Conservation (phyloP, 2,329 filamentous ascomycete species). For the Exophiala lecanii-corni region DNA sequence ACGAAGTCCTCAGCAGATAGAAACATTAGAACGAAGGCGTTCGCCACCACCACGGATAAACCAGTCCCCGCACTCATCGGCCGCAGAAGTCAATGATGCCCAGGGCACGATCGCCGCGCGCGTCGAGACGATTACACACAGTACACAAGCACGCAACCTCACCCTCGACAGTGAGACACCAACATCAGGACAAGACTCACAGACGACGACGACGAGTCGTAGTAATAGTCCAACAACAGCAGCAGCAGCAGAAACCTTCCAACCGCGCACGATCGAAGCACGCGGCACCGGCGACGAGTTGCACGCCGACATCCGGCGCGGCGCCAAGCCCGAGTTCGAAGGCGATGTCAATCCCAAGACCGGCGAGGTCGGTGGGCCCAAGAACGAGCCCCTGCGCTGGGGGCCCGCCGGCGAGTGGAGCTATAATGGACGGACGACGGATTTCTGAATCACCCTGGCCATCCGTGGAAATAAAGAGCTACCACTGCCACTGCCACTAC, state of each 20-base stretch:
- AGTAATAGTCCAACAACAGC: no score
- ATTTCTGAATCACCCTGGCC: no score
- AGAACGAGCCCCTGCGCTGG: slow-evolving; percentile 94
- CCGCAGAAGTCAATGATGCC: slow-evolving; percentile 24
- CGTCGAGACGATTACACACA: slow-evolving; percentile 13
- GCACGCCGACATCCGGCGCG: slow-evolving; percentile 67
- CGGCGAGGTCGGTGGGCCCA: slow-evolving; percentile 91
- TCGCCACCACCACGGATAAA: slow-evolving; percentile 48
- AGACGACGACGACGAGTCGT: no score
- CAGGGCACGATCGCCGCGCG: slow-evolving; percentile 25
- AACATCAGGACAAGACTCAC: no score
- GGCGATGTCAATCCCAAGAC: slow-evolving; percentile 90
- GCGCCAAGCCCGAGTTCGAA: slow-evolving; percentile 84
- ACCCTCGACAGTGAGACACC: no score
- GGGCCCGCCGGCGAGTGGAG: slow-evolving; percentile 76
- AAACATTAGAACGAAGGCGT: no score
- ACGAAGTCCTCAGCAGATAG: slow-evolving; percentile 19
- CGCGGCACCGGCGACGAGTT: slow-evolving; percentile 60
- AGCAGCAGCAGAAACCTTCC: no score
- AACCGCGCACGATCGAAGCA: slow-evolving; percentile 49
- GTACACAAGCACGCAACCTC: no score
- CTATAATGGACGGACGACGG: slow-evolving; percentile 90
- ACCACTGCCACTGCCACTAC: no score
- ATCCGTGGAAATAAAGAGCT: no score
- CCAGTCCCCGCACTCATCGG: slow-evolving; percentile 42